These are phyloP conservation scores for Penicillium cosmopolitanum DNA, from an alignment of 495 filamentous ascomycete genomes.

Conservation along the genomic window DNA sequence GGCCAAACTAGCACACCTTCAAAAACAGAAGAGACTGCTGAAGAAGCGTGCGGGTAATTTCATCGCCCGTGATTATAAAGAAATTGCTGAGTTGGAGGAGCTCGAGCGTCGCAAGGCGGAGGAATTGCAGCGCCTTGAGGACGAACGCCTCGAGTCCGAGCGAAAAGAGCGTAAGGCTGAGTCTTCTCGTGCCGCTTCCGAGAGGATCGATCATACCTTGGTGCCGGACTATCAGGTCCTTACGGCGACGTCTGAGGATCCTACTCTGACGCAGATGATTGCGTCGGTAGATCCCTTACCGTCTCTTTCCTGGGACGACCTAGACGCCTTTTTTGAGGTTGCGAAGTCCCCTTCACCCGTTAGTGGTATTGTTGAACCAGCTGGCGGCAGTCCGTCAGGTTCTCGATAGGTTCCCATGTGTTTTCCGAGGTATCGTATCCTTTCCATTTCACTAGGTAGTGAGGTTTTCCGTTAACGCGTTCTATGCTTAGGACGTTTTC, in stretches of 20 bases:
- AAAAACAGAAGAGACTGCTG: no score
- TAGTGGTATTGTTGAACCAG: conserved; percentile 11
- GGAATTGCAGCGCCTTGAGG: no score
- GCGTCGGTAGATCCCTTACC: background rate
- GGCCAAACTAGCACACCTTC: no score
- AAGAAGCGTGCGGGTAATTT: no score
- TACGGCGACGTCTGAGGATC: background rate
- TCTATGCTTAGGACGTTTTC: conserved; percentile 1
- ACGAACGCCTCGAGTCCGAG: no score
- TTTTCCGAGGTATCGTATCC: conserved; percentile 16
- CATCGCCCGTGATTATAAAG: no score
- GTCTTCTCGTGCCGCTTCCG: no score
- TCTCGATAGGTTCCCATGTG: conserved; percentile 17
- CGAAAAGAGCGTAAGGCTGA: no score
- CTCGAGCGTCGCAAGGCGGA: no score
- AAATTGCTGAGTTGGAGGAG: no score
- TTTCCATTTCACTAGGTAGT: conserved; percentile 14
- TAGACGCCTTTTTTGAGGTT: background rate
- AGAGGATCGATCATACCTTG: background rate
- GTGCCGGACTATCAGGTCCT: background rate
- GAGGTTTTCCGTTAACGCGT: conserved; percentile 1
- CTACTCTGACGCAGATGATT: background rate
- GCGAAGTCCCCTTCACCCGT: background rate
- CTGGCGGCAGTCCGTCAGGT: conserved; percentile 8
- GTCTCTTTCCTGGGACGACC: background rate